Base-by-base conservation (phyloP, 1,284 basidiomycete genomes). In the Caloboletus firmus region DNA sequence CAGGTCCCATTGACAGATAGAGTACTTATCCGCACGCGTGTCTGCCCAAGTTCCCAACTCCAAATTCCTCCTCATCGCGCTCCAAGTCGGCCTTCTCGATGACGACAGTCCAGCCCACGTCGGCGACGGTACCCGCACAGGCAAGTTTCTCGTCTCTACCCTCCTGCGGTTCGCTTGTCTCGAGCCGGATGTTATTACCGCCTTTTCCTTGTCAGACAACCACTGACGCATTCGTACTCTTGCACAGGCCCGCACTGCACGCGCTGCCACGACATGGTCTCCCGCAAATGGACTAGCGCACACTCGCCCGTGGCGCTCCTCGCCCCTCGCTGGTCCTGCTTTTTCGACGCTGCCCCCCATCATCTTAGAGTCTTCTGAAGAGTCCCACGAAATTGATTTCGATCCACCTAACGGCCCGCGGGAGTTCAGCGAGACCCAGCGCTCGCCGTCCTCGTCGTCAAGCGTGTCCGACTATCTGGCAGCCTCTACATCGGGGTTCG, bases 221-320 rank as follows among this genome's bases (percentile, higher is more conserved):
- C 26, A n/a, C 15, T 22, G 22, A 24, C 17, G 0, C 40, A 24
- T 26, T 9, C 37, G 20, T 10, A 13, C 20, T 18, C 17, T 11
- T 32, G 3, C 28, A 17, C 52, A 68, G 63, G 17, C 24, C 39
- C 63, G 66, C 58, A 31, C 54, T 40, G 26, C 22, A n/a, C 63
- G 66, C 39, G 34, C 52, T n/a, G 18, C 51, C 36, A n/a, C 56
- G 20, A 17, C 52, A 1, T 59, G 55, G 52, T 34, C 53, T 17
- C 51, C 62, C 13, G 39, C 61, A 15, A 49, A 30, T 36, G 51
- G 48, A 7, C 13, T 44, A 5, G 44, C 54, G 30, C 52, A 59
- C 9, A 54, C 69, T 12, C 68, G 67, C 4, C 67, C 67, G 4
- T 51, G 66, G 54, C 67, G 67, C 12, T 68, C 67, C 9, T 68